phyloP scores from a whole-genome alignment of 306 rosid species.

The Castanea crenata region DNA sequence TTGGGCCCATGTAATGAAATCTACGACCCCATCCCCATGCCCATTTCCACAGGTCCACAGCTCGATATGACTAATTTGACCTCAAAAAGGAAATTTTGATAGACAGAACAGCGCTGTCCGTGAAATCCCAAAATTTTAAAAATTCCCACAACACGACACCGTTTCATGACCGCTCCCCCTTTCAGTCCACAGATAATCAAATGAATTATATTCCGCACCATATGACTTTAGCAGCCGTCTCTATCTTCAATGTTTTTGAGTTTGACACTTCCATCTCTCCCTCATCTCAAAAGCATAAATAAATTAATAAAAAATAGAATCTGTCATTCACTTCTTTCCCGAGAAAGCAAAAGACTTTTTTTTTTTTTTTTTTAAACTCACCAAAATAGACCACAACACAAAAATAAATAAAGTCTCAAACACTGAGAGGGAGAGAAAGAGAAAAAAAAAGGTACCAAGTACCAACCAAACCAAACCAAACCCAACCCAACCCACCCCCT shows the following conservation, averaged over 20 bases:
- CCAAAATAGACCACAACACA: neutral
- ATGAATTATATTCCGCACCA: neutral
- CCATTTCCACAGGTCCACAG: too few species aligned
- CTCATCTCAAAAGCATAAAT: neutral
- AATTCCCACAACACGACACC: neutral
- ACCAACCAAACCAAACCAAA: neutral
- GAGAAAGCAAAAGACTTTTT: neutral
- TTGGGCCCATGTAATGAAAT: too few species aligned
- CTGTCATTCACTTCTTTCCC: neutral
- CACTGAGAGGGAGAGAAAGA: too few species aligned
- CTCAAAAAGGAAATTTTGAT: too few species aligned
- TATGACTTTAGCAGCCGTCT: slow-evolving; percentile 19
- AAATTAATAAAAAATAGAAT: neutral
- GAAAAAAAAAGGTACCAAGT: too few species aligned
- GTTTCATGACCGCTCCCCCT: neutral
- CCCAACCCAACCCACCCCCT: neutral
- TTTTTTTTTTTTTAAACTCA: neutral
- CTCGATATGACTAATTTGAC: too few species aligned
- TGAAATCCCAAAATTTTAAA: neutral
- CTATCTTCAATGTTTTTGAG: slow-evolving; percentile 13
- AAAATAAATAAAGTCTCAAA: too few species aligned
- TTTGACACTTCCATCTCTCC: neutral
- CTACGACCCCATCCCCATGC: too few species aligned
- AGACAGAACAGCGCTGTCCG: too few species aligned
- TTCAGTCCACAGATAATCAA: neutral